A percentile compares a stretch with the other conserved stretches of the same genome.
Conservation (phyloP, 1,284 basidiomycete genomes). For the Ustilago crameri region DNA sequence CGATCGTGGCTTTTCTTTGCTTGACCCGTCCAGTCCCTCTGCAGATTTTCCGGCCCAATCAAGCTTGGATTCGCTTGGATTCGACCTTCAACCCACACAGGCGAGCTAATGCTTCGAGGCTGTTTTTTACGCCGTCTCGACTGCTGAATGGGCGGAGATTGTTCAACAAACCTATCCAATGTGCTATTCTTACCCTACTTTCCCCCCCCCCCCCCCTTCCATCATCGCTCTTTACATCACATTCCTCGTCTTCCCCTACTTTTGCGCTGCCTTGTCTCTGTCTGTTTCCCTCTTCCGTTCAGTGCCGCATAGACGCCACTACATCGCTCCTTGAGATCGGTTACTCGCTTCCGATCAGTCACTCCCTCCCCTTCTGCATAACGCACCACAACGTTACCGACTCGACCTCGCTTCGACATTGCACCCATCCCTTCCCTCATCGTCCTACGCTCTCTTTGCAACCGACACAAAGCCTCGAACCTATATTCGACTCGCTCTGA, state of each 20-base stretch:
- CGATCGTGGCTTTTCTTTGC: too few species aligned
- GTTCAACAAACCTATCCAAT: constrained; percentile 1
- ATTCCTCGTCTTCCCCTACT: constrained; percentile 7
- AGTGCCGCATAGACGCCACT: not conserved
- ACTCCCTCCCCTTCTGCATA: constrained; percentile 1
- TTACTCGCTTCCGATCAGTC: constrained; percentile 8
- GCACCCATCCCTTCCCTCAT: not conserved
- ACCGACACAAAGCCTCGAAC: not conserved
- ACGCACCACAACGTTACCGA: constrained; percentile 15
- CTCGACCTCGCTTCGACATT: constrained; percentile 2
- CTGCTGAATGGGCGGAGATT: not conserved
- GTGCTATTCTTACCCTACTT: constrained; percentile 6
- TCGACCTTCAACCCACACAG: too few species aligned
- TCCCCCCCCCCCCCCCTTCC: constrained; percentile 45
- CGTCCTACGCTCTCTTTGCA: not conserved
- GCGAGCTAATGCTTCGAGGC: too few species aligned
- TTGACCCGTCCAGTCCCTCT: too few species aligned
- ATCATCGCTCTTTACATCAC: constrained; percentile 26
- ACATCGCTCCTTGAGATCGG: constrained; percentile 1
- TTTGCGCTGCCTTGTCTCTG: not conserved
- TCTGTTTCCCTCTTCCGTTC: not conserved
- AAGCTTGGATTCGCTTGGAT: too few species aligned
- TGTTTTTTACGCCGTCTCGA: too few species aligned
- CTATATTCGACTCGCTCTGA: not conserved
- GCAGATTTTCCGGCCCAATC: too few species aligned